phyloP scores from a whole-genome alignment of 1,139 yeast genomes.

The Casaregolazyma suthepensis region DNA sequence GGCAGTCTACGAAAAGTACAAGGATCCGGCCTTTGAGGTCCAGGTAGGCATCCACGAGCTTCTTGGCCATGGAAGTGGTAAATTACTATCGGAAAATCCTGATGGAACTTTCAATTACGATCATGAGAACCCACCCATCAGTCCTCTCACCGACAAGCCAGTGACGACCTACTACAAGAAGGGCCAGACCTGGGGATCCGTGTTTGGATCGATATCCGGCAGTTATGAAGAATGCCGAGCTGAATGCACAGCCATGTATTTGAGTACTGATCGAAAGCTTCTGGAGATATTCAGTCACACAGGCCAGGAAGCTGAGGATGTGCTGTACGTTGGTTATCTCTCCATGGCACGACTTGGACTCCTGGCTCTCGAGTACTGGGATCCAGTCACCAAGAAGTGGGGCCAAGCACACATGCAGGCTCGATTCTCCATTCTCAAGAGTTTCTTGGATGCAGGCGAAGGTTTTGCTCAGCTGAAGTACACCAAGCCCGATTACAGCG shows the following conservation, averaged over 20 bases:
- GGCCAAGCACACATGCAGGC: slow-evolving; percentile 98
- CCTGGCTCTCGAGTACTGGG: slow-evolving; percentile 78
- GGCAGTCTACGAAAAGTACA: slow-evolving; percentile 58
- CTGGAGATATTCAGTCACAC: slow-evolving; percentile 67
- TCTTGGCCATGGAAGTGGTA: slow-evolving; percentile 90
- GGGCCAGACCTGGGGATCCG: slow-evolving; percentile 86
- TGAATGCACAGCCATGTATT: slow-evolving; percentile 78
- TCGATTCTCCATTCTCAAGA: slow-evolving; percentile 74
- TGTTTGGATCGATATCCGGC: slow-evolving; percentile 76
- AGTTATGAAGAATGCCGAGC: slow-evolving; percentile 92
- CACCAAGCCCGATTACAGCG: slow-evolving; percentile 46
- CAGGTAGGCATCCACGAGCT: slow-evolving; percentile 91
- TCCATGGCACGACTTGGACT: slow-evolving; percentile 88
- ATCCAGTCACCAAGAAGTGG: slow-evolving; percentile 74
- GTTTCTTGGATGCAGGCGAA: slow-evolving; percentile 62
- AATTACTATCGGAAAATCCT: slow-evolving; percentile 58
- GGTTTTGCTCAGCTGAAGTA: slow-evolving; percentile 50
- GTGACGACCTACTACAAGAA: slow-evolving; percentile 63
- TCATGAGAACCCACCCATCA: slow-evolving; percentile 49
- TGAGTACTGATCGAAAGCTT: slow-evolving; percentile 62
- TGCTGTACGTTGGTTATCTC: slow-evolving; percentile 60
- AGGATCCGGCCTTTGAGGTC: slow-evolving; percentile 81
- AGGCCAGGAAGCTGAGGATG: slow-evolving; percentile 54
- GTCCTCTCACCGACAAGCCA: slow-evolving; percentile 48
- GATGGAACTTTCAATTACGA: slow-evolving; percentile 71